Base-by-base conservation (phyloP, 495 filamentous ascomycete genomes). In the Annulohypoxylon moriforme region DNA sequence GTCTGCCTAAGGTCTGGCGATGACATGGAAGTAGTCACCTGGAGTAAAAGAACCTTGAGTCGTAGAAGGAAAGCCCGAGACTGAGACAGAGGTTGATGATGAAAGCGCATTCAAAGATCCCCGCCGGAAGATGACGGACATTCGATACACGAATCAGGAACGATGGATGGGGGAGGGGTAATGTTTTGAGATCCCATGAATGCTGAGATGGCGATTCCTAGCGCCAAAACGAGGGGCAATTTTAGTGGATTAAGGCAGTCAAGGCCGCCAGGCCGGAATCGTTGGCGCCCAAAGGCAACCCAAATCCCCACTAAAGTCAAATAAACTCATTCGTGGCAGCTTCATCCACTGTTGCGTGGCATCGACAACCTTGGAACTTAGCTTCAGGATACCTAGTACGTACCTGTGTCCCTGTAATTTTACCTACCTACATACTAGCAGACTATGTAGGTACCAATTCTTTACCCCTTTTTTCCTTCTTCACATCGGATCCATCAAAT, bases 241-340 rank as follows among this genome's bases (percentile, higher is more conserved):
- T 38, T 61, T 65, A 68, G 34, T 57, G 60, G 64, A 24, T 55
- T 61, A 42, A 14, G 63, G 34, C 9, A 38, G 34, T 7, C 13
- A 10, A 38, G 10, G 36, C 4, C 31, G 55, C 60, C 46, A 65
- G 49, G 40, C 33, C 40, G 27, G 56, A 40, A 20, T 25, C 49
- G 53, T 73, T 69, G 71, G 57, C 71, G 71, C 71, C 71, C 65
- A 73, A 73, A 58, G 65, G 65, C 36, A 57, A 68, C 64, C 69
- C 50, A 47, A 68, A 16, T 58, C 58, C 18, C 69, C 52, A 36
- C 64, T 29, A 52, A 36, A 36, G 24, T 44, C 55, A 29, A 61
- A 65, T 59, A 25, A 44, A 44, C 38, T 46, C 16, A 36, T 60
- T 53, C 36, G 44, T 52, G 38, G 29, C 40, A 36, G 29, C 59